phyloP scores from a whole-genome alignment of 805 yeast genomes.

The Candida boleticola region DNA sequence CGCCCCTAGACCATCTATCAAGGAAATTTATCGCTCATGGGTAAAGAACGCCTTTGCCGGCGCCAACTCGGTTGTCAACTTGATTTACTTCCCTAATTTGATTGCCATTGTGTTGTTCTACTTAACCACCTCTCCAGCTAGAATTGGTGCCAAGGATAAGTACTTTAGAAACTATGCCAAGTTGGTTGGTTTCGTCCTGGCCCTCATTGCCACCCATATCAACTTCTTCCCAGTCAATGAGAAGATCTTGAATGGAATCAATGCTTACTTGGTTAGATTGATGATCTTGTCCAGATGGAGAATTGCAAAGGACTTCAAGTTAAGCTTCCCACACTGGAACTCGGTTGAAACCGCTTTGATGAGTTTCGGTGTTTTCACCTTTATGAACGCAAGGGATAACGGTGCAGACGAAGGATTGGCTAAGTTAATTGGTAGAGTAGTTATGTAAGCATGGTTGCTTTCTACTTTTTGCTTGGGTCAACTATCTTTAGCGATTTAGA shows the following conservation, averaged over 20 bases:
- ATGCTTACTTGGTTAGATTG: conserved; percentile 31
- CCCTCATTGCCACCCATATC: not conserved
- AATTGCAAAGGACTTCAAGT: conserved; percentile 35
- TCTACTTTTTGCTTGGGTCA: too few relatives aligned
- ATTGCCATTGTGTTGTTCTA: conserved; percentile 33
- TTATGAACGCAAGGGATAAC: conserved; percentile 35
- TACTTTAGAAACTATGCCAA: conserved; percentile 32
- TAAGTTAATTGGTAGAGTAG: conserved; percentile 13
- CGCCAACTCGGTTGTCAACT: conserved; percentile 31
- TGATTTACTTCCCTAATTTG: conserved; percentile 36
- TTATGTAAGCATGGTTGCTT: too few relatives aligned
- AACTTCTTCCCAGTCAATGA: conserved; percentile 22
- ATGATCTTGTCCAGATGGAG: conserved; percentile 43
- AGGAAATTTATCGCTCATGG: not conserved
- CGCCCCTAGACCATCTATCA: conserved; percentile 5
- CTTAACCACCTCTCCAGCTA: conserved; percentile 27
- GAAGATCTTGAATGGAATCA: conserved; percentile 26
- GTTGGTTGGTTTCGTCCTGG: conserved; percentile 26
- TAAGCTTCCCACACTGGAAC: conserved; percentile 29
- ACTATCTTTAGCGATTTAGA: too few relatives aligned
- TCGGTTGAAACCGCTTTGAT: conserved; percentile 30
- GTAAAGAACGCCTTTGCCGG: conserved; percentile 1
- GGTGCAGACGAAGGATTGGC: conserved; percentile 14
- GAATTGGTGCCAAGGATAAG: conserved; percentile 13
- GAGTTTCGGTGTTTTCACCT: conserved; percentile 34